Conservation (phyloP, 2,329 filamentous ascomycete genomes). For the Rachicladosporium sp. region DNA sequence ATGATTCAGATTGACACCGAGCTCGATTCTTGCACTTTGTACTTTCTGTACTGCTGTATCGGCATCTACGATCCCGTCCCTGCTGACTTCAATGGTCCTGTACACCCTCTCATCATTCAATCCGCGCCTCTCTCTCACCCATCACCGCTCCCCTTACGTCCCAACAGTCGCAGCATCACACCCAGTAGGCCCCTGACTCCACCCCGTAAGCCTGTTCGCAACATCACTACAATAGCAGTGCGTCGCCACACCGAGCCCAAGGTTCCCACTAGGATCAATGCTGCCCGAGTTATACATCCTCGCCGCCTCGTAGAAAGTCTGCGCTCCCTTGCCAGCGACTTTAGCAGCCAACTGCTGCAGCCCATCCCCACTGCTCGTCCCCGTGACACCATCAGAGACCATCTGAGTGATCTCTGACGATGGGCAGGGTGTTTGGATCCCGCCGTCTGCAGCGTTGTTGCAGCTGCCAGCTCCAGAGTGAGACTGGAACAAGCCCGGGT, state of each 20-base stretch:
- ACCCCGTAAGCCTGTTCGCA: constrained; percentile 37
- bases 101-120: too few species aligned
- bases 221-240: constrained; percentile 43
- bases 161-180: constrained; percentile 1
- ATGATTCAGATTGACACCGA: too few species aligned
- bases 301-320: constrained; percentile 38
- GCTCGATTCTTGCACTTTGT: too few species aligned
- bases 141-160: not conserved
- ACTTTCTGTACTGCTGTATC: too few species aligned
- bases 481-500: constrained; percentile 37
- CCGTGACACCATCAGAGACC: constrained; percentile 33
- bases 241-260: constrained; percentile 35
- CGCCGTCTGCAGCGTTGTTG: constrained; percentile 17
- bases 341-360: constrained; percentile 28
- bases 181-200: constrained; percentile 14
- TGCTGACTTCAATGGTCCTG: too few species aligned
- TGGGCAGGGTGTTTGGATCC: constrained; percentile 28
- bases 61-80: too few species aligned
- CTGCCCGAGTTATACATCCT: constrained; percentile 39
- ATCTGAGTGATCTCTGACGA: constrained; percentile 26
- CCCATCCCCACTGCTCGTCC: constrained; percentile 31
- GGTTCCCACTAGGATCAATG: constrained; percentile 20
- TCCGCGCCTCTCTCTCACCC: too few species aligned
- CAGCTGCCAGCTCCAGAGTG: constrained; percentile 29
- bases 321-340: constrained; percentile 21